Conservation (phyloP, 169 alveolate genomes). For the Plasmodium falciparum region DNA sequence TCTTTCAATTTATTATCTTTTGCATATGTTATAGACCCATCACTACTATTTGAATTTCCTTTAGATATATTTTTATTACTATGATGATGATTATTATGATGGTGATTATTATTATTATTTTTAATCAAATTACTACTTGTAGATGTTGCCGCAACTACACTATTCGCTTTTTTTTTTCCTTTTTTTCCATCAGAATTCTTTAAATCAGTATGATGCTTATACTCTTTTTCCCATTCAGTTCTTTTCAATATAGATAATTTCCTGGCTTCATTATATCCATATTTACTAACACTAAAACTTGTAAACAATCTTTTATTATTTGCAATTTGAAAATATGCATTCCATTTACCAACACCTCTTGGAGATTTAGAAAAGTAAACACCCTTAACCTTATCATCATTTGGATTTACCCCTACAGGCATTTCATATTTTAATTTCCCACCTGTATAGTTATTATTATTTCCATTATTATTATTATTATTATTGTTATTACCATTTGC, state of each 20-base stretch:
- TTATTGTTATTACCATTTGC: neutral
- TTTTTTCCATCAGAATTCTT: slow-evolving; percentile 51
- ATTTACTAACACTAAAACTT: slow-evolving; percentile 71
- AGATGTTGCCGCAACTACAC: neutral
- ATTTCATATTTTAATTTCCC: slow-evolving; percentile 71
- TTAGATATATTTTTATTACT: slow-evolving; percentile 2
- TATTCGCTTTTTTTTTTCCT: slow-evolving; percentile 40
- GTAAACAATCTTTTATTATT: slow-evolving; percentile 67
- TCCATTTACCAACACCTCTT: slow-evolving; percentile 76
- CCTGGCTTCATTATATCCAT: slow-evolving; percentile 65
- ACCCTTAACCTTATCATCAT: slow-evolving; percentile 70
- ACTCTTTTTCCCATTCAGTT: slow-evolving; percentile 73
- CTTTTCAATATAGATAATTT: slow-evolving; percentile 64
- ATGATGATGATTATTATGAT: too few species aligned
- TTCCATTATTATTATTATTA: neutral
- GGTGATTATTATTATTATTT: slow-evolving; percentile 18
- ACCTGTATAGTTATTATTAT: slow-evolving; percentile 14
- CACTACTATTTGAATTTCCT: slow-evolving; percentile 34
- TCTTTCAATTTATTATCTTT: slow-evolving; percentile 39
- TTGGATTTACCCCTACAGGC: slow-evolving; percentile 72
- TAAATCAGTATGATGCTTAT: slow-evolving; percentile 65
- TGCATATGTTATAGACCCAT: slow-evolving; percentile 34
- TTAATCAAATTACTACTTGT: slow-evolving; percentile 13
- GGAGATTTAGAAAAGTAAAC: slow-evolving; percentile 66
- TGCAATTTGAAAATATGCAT: slow-evolving; percentile 68